These are phyloP conservation scores for Colletotrichum spaethianum DNA, from an alignment of 2,329 filamentous ascomycete genomes.

Conservation along the genomic window DNA sequence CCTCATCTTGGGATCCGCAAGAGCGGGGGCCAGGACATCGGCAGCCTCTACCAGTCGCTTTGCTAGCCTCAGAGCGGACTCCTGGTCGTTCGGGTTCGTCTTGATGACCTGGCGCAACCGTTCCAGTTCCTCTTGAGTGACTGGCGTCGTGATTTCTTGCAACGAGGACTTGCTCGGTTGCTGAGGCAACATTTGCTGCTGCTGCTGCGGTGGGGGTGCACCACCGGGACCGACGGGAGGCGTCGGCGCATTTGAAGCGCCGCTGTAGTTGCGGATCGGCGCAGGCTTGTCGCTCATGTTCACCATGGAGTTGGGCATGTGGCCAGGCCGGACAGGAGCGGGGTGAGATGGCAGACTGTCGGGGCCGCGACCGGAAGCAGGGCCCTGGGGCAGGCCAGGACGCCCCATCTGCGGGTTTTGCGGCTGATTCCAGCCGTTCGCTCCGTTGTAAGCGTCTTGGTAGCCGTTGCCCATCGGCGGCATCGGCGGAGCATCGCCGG, in stretches of 20 bases:
- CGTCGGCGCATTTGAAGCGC: conserved; percentile 61
- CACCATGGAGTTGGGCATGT: conserved; percentile 71
- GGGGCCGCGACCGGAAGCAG: conserved; percentile 52
- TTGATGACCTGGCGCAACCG: conserved; percentile 78
- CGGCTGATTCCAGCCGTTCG: conserved; percentile 40
- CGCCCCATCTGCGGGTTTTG: conserved; percentile 35
- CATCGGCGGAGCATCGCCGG: conserved; percentile 70
- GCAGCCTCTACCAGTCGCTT: conserved; percentile 91
- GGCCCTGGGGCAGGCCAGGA: conserved; percentile 47
- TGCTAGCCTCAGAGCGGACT: conserved; percentile 79
- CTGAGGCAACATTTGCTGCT: conserved; percentile 48
- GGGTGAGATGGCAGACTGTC: conserved; percentile 73
- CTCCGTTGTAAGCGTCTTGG: conserved; percentile 38
- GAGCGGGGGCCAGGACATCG: conserved; percentile 75
- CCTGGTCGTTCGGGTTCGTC: conserved; percentile 79
- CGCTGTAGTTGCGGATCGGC: conserved; percentile 70
- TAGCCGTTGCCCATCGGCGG: conserved; percentile 58
- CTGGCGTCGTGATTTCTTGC: conserved; percentile 58
- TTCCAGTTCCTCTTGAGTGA: conserved; percentile 86
- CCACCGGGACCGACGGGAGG: conserved; percentile 45
- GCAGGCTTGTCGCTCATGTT: conserved; percentile 70
- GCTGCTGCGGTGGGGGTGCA: conserved; percentile 55
- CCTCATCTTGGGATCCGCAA: conserved; percentile 79
- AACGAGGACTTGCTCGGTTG: conserved; percentile 44
- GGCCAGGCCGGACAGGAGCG: conserved; percentile 73